Conservation (phyloP, 2,329 filamentous ascomycete species). For the Colletotrichum falcatum region DNA sequence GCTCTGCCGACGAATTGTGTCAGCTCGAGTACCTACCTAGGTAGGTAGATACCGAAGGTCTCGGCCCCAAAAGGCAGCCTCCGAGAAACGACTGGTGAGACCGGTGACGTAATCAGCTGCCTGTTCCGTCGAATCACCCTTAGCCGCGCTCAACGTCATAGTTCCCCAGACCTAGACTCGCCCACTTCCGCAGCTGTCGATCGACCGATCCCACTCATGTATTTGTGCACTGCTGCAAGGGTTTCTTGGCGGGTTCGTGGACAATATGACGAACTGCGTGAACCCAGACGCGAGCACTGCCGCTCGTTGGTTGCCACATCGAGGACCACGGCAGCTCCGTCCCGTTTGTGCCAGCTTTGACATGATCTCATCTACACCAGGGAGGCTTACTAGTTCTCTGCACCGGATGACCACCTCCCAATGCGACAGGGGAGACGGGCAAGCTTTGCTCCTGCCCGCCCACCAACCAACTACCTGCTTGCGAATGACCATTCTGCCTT, state of each 20-base stretch:
- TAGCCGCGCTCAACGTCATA: slow-evolving; percentile 27
- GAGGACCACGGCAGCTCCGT: slow-evolving; percentile 17
- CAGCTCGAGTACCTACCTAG: neutral
- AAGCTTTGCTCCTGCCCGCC: slow-evolving; percentile 7
- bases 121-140: slow-evolving; percentile 3
- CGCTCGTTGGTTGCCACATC: slow-evolving; percentile 30
- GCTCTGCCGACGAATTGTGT: neutral
- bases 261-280: slow-evolving; percentile 27
- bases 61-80: neutral
- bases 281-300: slow-evolving; percentile 14
- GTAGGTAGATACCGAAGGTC: too few species aligned
- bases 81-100: neutral
- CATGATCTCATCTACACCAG: slow-evolving; percentile 12
- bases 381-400: neutral
- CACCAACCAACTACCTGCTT: slow-evolving; percentile 1
- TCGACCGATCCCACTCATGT: slow-evolving; percentile 22
- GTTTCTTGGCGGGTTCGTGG: slow-evolving; percentile 31
- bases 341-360: slow-evolving; percentile 33
- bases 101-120: slow-evolving; percentile 27
- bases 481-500: slow-evolving; percentile 11
- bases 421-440: slow-evolving; percentile 1
- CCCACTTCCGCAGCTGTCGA: slow-evolving; percentile 23
- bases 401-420: neutral
- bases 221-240: slow-evolving; percentile 22
- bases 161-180: slow-evolving; percentile 13